Percentiles rank a stretch among this genome's conserved stretches.
Conservation (phyloP, 805 yeast species). For the Yueomyces sp. region DNA sequence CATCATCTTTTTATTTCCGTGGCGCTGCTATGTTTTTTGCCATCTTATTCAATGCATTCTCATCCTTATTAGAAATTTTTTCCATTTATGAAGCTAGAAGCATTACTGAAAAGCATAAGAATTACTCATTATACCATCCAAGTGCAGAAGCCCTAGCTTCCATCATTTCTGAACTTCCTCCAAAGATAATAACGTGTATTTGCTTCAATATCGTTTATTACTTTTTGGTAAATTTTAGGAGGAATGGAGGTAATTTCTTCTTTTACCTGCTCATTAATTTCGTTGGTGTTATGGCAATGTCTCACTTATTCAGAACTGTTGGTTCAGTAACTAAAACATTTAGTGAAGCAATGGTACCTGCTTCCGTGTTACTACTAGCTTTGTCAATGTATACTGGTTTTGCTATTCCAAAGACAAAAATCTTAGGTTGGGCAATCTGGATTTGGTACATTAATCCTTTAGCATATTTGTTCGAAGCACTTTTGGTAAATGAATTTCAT, state of each 20-base stretch:
- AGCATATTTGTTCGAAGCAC: slow-evolving; percentile 43
- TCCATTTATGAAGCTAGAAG: slow-evolving; percentile 41
- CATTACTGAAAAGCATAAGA: slow-evolving; percentile 45
- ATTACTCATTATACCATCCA: slow-evolving; percentile 44
- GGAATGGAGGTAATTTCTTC: slow-evolving; percentile 42
- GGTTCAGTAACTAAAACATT: slow-evolving; percentile 37
- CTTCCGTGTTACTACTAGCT: slow-evolving; percentile 35
- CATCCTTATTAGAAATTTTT: slow-evolving; percentile 46
- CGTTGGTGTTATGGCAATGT: slow-evolving; percentile 36
- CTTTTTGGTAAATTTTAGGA: slow-evolving; percentile 39
- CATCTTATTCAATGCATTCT: slow-evolving; percentile 46
- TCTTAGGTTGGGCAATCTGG: slow-evolving; percentile 58
- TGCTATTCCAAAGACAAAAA: slow-evolving; percentile 40
- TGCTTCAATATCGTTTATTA: slow-evolving; percentile 38
- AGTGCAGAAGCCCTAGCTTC: slow-evolving; percentile 47
- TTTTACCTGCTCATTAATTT: slow-evolving; percentile 34
- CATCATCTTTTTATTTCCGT: slow-evolving; percentile 35
- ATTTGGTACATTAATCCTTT: slow-evolving; percentile 47
- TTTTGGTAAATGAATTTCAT: slow-evolving; percentile 44
- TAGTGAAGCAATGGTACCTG: slow-evolving; percentile 46
- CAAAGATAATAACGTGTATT: slow-evolving; percentile 32
- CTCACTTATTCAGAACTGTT: slow-evolving; percentile 39
- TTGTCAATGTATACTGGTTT: slow-evolving; percentile 43
- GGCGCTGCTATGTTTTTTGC: slow-evolving; percentile 59
- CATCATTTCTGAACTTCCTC: slow-evolving; percentile 36